These are phyloP conservation scores for Sphaerulina musiva DNA, from an alignment of 2,329 filamentous ascomycete genomes.

Conservation along the genomic window DNA sequence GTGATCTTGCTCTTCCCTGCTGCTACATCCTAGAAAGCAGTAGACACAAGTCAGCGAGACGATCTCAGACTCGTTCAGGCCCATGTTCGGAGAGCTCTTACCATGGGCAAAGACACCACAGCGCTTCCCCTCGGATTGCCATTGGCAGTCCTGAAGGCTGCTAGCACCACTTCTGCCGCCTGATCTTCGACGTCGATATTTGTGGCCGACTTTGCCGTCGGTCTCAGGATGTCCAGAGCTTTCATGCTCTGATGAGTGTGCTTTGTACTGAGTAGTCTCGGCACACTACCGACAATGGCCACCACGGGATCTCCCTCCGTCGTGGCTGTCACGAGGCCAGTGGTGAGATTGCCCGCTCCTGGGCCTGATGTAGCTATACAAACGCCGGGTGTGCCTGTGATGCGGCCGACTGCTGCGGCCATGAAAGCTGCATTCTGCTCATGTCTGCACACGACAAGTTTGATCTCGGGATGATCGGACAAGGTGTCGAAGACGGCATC, in stretches of 20 bases:
- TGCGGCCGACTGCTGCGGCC: constrained; percentile 43
- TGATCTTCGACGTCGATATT: constrained; percentile 44
- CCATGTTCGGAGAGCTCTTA: constrained; percentile 35
- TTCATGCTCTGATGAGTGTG: constrained; percentile 46
- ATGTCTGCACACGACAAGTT: constrained; percentile 44
- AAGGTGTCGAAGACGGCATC: constrained; percentile 46
- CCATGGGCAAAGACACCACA: constrained; percentile 41
- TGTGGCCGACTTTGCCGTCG: constrained; percentile 41
- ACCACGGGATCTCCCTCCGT: constrained; percentile 41
- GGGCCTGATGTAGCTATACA: constrained; percentile 46
- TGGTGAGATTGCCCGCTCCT: constrained; percentile 44
- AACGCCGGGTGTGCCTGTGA: constrained; percentile 44
- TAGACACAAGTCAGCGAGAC: background rate
- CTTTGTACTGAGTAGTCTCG: constrained; percentile 40
- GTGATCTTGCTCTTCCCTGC: constrained; percentile 36
- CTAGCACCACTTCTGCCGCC: constrained; percentile 44
- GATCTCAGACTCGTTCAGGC: background rate
- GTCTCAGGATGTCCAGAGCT: constrained; percentile 40
- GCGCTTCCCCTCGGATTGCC: constrained; percentile 40
- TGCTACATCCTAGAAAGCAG: background rate
- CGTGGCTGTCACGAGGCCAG: constrained; percentile 44
- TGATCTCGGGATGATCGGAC: constrained; percentile 43
- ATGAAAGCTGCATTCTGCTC: constrained; percentile 49
- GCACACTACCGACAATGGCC: constrained; percentile 45
- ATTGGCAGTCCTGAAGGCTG: constrained; percentile 41